Conservation (phyloP, 2,329 filamentous ascomycete genomes). For the Penicillium sp. region DNA sequence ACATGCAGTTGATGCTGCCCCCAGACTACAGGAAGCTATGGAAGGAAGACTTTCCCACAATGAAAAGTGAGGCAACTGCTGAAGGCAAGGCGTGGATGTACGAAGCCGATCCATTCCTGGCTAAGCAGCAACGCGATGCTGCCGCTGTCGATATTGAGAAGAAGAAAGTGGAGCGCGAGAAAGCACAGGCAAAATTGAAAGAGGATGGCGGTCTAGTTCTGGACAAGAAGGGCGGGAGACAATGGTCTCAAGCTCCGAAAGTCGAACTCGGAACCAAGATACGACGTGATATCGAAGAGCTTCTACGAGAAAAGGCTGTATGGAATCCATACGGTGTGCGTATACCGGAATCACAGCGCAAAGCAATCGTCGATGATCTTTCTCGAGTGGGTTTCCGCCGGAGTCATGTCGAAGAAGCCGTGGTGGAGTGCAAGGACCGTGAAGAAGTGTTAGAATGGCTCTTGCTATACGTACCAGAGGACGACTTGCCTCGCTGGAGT, state of each 20-base stretch:
- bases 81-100: slow-evolving; percentile 84
- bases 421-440: slow-evolving; percentile 79
- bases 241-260: slow-evolving; percentile 78
- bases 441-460: slow-evolving; percentile 96
- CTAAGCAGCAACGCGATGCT: slow-evolving; percentile 73
- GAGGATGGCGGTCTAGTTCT: slow-evolving; percentile 49
- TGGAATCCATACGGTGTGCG: slow-evolving; percentile 81
- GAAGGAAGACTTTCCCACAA: slow-evolving; percentile 77
- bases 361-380: slow-evolving; percentile 67
- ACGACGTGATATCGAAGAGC: slow-evolving; percentile 70
- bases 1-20: slow-evolving; percentile 89
- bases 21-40: slow-evolving; percentile 85
- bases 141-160: slow-evolving; percentile 72
- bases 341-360: slow-evolving; percentile 57
- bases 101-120: slow-evolving; percentile 87
- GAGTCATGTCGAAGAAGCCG: slow-evolving; percentile 85
- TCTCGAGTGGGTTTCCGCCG: slow-evolving; percentile 77
- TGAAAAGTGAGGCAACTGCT: slow-evolving; percentile 77
- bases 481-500: slow-evolving; percentile 90
- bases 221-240: slow-evolving; percentile 56
- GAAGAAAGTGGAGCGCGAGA: slow-evolving; percentile 68
- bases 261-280: slow-evolving; percentile 88
- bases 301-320: slow-evolving; percentile 71
- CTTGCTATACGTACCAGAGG: slow-evolving; percentile 92
- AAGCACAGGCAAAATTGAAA: slow-evolving; percentile 55